phyloP scores from a whole-genome alignment of 1,284 basidiomycete genomes.

The Acaromyces ingoldii region DNA sequence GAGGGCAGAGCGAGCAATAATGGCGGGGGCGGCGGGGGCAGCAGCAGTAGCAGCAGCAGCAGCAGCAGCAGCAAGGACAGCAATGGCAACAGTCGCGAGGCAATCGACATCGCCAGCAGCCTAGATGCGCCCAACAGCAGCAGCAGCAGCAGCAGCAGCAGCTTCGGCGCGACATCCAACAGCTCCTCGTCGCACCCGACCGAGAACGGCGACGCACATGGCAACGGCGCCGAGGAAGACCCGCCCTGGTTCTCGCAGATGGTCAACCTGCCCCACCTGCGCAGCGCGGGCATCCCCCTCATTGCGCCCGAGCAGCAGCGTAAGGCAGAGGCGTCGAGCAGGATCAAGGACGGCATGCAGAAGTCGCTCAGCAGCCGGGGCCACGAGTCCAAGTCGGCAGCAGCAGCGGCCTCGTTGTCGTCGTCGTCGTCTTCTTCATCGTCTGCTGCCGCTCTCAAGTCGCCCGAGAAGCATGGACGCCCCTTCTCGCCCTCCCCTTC shows the following conservation, averaged over 20 bases:
- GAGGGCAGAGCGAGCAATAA: not conserved
- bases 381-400: not conserved
- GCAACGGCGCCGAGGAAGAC: constrained; percentile 14
- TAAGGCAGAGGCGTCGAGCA: constrained; percentile 14
- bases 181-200: not conserved
- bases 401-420: not conserved
- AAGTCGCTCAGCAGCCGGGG: constrained; percentile 22
- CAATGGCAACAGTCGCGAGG: not conserved
- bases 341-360: constrained; percentile 30
- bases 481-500: too few species aligned
- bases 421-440: constrained; percentile 1
- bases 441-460: not conserved
- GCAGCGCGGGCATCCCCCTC: constrained; percentile 7
- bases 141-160: not conserved
- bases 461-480: not conserved
- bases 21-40: not conserved
- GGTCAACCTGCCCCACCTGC: constrained; percentile 28
- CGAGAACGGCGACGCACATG: not conserved
- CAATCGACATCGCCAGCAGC: not conserved
- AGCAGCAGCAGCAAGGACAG: not conserved
- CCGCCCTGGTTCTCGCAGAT: constrained; percentile 39
- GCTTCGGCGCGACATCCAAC: not conserved
- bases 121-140: too few species aligned
- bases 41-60: not conserved
- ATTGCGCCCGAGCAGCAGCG: constrained; percentile 12